Evolutionary conservation across 495 filamentous ascomycete species (phyloP).

Genomic region (Pseudotulostoma volvatum): DNA sequence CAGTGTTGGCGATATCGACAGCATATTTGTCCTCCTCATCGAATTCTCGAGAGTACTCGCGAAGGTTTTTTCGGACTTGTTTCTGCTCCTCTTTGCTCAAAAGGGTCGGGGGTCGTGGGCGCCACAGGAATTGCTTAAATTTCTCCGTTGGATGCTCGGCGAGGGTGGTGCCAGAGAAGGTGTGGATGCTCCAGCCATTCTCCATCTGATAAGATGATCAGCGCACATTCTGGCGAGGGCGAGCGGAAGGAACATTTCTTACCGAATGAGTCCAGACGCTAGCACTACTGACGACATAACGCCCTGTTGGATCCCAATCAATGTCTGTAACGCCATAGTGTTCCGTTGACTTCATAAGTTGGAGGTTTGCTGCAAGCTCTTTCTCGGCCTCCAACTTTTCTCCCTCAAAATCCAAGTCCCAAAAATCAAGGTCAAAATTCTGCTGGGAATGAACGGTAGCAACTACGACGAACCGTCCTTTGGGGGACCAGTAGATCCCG

Average conservation of each 20-base stretch:
- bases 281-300: constrained; percentile 82
- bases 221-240: not conserved
- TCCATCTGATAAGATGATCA: constrained; percentile 52
- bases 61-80: constrained; percentile 91
- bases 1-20: constrained; percentile 79
- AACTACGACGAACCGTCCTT: constrained; percentile 84
- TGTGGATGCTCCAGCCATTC: constrained; percentile 95
- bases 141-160: constrained; percentile 88
- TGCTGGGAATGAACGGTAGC: constrained; percentile 84
- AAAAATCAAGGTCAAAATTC: constrained; percentile 92
- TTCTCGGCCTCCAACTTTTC: constrained; percentile 86
- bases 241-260: constrained; percentile 22
- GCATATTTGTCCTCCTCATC: constrained; percentile 88
- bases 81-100: constrained; percentile 93
- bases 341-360: constrained; percentile 79
- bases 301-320: constrained; percentile 92
- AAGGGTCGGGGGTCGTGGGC: constrained; percentile 74
- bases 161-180: constrained; percentile 79
- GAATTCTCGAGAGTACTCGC: constrained; percentile 87
- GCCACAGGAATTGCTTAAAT: constrained; percentile 95
- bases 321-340: constrained; percentile 97
- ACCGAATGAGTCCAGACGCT: constrained; percentile 90
- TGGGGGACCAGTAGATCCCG: constrained; percentile 98
- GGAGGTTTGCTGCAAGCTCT: constrained; percentile 84
- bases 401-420: constrained; percentile 91